phyloP scores from a whole-genome alignment of 1,284 basidiomycete genomes.

The Trichosporon coremiiforme region DNA sequence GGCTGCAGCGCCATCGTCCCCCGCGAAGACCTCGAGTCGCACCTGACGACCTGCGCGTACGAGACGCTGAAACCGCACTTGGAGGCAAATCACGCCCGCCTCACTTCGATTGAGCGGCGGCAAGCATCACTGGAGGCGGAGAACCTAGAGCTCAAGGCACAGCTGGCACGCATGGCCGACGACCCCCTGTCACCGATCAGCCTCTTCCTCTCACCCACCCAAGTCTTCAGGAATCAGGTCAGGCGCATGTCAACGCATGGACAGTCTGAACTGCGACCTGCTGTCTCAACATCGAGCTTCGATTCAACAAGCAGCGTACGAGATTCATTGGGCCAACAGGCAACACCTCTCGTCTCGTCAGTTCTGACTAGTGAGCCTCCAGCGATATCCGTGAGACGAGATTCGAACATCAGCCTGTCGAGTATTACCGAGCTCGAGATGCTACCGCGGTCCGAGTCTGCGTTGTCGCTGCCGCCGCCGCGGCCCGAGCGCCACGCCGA shows the following conservation, averaged over 20 bases:
- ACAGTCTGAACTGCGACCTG: background rate
- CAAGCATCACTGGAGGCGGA: constrained; percentile 64
- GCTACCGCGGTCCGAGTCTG: background rate
- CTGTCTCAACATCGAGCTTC: background rate
- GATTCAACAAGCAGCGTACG: background rate
- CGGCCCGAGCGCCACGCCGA: background rate
- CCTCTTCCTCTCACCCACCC: background rate
- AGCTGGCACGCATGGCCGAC: constrained; percentile 59
- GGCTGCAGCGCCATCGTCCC: constrained; percentile 65
- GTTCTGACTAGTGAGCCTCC: background rate
- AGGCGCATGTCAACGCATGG: background rate
- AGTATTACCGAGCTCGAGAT: background rate
- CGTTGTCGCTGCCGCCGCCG: background rate
- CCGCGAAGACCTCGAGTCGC: constrained; percentile 58
- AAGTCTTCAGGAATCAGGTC: background rate
- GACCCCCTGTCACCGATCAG: background rate
- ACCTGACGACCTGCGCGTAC: constrained; percentile 63
- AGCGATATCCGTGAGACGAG: background rate
- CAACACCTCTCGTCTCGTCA: background rate
- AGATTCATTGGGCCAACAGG: background rate
- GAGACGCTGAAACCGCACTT: constrained; percentile 67
- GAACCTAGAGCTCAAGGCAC: constrained; percentile 63
- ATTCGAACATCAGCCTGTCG: background rate
- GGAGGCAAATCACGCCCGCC: constrained; percentile 58
- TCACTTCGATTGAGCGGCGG: constrained; percentile 54